Evolutionary conservation across 2,329 filamentous ascomycete species (phyloP).

Genomic region (Diplodia corticola): DNA sequence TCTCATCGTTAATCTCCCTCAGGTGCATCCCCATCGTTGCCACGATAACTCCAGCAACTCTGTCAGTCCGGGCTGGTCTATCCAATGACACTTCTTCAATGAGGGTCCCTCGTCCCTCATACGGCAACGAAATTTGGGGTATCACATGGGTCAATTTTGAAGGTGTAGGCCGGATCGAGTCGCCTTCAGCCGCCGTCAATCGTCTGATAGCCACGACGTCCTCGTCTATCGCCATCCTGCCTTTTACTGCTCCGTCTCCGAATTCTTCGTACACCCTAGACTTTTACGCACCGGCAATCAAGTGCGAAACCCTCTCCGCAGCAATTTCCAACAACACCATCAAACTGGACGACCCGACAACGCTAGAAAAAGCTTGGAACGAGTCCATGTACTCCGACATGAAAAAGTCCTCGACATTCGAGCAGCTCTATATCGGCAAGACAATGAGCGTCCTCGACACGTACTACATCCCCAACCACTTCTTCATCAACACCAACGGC

Average conservation of each 20-base stretch:
- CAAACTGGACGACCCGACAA: not conserved
- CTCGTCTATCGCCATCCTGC: not conserved
- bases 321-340: not conserved
- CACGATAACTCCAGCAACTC: not conserved
- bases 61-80: not conserved
- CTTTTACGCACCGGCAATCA: not conserved
- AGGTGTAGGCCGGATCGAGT: not conserved
- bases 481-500: not conserved
- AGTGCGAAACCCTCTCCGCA: not conserved
- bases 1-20: not conserved
- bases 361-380: not conserved
- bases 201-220: not conserved
- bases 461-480: not conserved
- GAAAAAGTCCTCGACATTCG: not conserved
- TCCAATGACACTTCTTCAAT: not conserved
- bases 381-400: not conserved
- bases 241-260: not conserved
- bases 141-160: not conserved
- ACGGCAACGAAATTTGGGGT: not conserved
- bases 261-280: not conserved
- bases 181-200: not conserved
- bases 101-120: not conserved
- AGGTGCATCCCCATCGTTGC: conserved; percentile 11
- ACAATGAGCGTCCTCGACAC: not conserved
- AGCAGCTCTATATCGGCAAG: not conserved